Evolutionary conservation across 108 stramenopile species (phyloP), one percentile per base, ranked within the genome.

Genomic region (Cyclotella atomus): DNA sequence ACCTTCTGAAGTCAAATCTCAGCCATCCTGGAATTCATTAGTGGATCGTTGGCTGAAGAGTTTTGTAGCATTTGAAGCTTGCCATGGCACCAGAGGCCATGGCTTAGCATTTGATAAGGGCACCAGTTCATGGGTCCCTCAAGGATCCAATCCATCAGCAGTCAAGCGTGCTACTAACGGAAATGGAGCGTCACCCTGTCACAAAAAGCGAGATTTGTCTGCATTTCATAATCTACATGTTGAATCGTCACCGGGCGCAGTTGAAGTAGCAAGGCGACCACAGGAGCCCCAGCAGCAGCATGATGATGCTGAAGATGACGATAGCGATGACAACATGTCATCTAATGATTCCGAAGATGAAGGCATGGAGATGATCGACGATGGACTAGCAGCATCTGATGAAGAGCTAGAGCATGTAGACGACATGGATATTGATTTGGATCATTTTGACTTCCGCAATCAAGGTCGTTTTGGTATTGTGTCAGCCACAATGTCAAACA

Each of bases 81-180:
- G 92, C 65, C 91, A 93, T 59, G 94, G 94, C 0, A 91, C 91
- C 9, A 70, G 75, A 21, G 94, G 94, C 20, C 64, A 66, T 6
- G 84, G 79, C n/a, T 38, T 88, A 24, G 46, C 64, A 19, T 79
- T 69, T 34, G 82, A 79, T 45, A 59, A 65, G n/a, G 50, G 38
- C 21, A 64, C 65, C 6, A 79, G 47, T 16, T 54, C 72, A 21
- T 81, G 79, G 79, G 60, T 52, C n/a, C 36, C 62, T 41, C 47
- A 28, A n/a, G 5, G 20, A 33, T n/a, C 23, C 36, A 34, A 45
- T 24, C n/a, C 24, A 45, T 32, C 53, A 52, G 41, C 64, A 36
- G 41, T 23, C 33, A 53, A 73, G 41, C 29, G 15, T 6, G 49
- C 36, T 29, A 3, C 64, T 53, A 21, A 14, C 35, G 36, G 49